These are phyloP conservation scores for Starmerella cellae DNA, from an alignment of 805 yeast species.

Conservation along the genomic window DNA sequence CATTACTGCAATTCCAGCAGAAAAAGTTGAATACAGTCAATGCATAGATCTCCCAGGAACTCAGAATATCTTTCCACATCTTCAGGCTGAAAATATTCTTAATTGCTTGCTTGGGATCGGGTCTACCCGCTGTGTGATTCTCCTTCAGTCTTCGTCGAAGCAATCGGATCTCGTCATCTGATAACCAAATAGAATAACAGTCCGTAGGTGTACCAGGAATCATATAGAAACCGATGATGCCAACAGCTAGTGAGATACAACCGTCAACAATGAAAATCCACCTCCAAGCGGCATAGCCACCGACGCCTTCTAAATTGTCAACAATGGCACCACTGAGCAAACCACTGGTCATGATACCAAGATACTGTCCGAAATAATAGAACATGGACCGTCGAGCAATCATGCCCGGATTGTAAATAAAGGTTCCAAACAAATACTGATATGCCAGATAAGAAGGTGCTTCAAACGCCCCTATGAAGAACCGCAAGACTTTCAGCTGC, in stretches of 20 bases:
- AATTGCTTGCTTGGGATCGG: slow-evolving; percentile 15
- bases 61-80: slow-evolving; percentile 41
- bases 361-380: slow-evolving; percentile 47
- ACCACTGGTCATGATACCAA: slow-evolving; percentile 51
- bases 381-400: slow-evolving; percentile 48
- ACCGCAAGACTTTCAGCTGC: slow-evolving; percentile 48
- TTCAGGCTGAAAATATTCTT: slow-evolving; percentile 29
- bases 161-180: slow-evolving; percentile 44
- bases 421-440: slow-evolving; percentile 35
- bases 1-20: slow-evolving; percentile 46
- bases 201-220: slow-evolving; percentile 56
- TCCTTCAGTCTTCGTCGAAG: slow-evolving; percentile 34
- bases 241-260: slow-evolving; percentile 44
- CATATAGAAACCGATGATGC: slow-evolving; percentile 40
- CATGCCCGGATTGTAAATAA: slow-evolving; percentile 42
- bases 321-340: slow-evolving; percentile 47
- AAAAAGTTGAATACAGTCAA: slow-evolving; percentile 42
- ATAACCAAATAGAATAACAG: slow-evolving; percentile 39
- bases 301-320: slow-evolving; percentile 35
- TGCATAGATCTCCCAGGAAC: slow-evolving; percentile 48
- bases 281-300: slow-evolving; percentile 53
- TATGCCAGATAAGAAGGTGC: slow-evolving; percentile 49
- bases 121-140: slow-evolving; percentile 15
- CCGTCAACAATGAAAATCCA: slow-evolving; percentile 64
- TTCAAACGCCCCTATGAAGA: slow-evolving; percentile 57